These are phyloP conservation scores for Trichophyton rubrum DNA, from an alignment of 2,329 filamentous ascomycete species.

Conservation along the genomic window DNA sequence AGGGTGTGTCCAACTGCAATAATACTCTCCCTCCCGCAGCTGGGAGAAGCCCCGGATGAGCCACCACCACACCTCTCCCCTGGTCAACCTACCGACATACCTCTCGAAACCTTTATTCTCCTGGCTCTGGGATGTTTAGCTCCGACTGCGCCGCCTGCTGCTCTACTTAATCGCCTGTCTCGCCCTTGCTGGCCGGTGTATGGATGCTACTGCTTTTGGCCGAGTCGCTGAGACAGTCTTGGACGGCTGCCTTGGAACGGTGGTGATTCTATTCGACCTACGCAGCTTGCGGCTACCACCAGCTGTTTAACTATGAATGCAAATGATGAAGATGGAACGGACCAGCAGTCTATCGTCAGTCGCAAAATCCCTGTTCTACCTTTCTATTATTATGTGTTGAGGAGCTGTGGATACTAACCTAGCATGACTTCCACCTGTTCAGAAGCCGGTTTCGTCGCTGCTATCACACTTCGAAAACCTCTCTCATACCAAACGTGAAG, in stretches of 20 bases:
- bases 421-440: conserved; percentile 8
- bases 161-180: not conserved
- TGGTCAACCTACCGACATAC: not conserved
- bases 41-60: not conserved
- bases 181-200: not conserved
- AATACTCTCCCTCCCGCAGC: not conserved
- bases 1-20: not conserved
- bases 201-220: not conserved
- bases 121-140: not conserved
- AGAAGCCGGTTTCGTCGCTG: conserved; percentile 39
- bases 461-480: conserved; percentile 39
- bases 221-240: not conserved
- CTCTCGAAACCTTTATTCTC: not conserved
- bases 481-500: conserved; percentile 21
- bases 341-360: conserved; percentile 12
- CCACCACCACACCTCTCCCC: not conserved
- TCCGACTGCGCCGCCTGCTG: not conserved
- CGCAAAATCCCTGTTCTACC: not conserved
- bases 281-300: not conserved
- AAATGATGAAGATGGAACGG: conserved; percentile 2
- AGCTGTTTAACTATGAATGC: not conserved
- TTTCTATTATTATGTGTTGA: not conserved
- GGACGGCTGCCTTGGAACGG: not conserved
- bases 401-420: conserved; percentile 9
- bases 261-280: not conserved